Percentiles rank a stretch among this genome's conserved stretches.
These are phyloP conservation scores for Aspergillus chevalieri DNA, from an alignment of 2,329 filamentous ascomycete genomes.

Conservation along the genomic window DNA sequence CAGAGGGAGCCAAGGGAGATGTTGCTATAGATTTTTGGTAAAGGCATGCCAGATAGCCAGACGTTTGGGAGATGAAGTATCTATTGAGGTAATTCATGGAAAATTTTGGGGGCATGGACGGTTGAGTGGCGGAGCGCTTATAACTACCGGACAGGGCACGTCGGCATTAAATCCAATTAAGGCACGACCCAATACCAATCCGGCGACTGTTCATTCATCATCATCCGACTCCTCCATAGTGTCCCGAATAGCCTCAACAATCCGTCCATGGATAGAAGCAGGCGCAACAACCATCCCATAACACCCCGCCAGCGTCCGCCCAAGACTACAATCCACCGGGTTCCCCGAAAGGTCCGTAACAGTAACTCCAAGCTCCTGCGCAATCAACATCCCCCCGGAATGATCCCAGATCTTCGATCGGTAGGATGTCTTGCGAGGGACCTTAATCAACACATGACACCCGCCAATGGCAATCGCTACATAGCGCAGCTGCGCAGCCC, in stretches of 20 bases:
- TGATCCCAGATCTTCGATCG: conserved; percentile 53
- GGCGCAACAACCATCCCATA: conserved; percentile 39
- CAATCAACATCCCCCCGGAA: conserved; percentile 48
- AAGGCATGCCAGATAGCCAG: too few species aligned
- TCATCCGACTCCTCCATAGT: conserved; percentile 2
- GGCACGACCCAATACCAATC: neutral
- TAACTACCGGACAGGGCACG: too few species aligned
- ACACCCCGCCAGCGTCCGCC: conserved; percentile 34
- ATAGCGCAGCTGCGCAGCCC: conserved; percentile 51
- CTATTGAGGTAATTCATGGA: too few species aligned
- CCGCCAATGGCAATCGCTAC: conserved; percentile 47
- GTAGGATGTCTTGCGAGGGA: conserved; percentile 39
- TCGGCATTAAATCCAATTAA: too few species aligned
- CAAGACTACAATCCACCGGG: conserved; percentile 43
- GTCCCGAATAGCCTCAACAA: conserved; percentile 28
- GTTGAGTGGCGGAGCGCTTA: too few species aligned
- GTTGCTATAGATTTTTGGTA: too few species aligned
- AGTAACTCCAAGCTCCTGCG: conserved; percentile 45
- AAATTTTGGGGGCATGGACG: too few species aligned
- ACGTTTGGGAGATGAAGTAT: too few species aligned
- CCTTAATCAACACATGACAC: conserved; percentile 45
- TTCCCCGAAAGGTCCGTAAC: conserved; percentile 48
- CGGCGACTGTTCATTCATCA: neutral
- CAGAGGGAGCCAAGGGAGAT: too few species aligned
- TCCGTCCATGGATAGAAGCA: conserved; percentile 26